Evolutionary conservation across 768 basidiomycete species (phyloP), one percentile per base, ranked within the genome.

Genomic region (Postia placenta): DNA sequence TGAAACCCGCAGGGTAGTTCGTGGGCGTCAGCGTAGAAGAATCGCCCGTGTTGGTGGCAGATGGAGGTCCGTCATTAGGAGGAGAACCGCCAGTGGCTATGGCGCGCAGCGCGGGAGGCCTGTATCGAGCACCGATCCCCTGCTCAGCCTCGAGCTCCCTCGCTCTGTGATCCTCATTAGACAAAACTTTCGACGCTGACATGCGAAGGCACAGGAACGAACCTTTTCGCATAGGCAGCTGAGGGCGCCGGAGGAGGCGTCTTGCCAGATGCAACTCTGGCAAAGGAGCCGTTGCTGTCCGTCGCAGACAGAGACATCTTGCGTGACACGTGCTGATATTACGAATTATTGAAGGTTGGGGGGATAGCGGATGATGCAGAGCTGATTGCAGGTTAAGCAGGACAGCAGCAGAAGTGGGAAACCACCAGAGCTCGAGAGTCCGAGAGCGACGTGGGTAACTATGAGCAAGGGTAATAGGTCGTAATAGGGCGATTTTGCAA

Each of bases 301-400:
- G 78, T 75, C 67, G 87, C 80, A 67, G 88, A 88, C 79, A 91
- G 82, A 75, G 89, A 90, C 89, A 92, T 92, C 87, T 85, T 85
- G 86, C 71, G 69, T 64, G 67, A 73, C 75, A 70, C 71, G 71
- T 72, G 69, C 72, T 72, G 68, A 69, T 80, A 88, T 88, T 90
- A 90, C 76, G 78, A 79, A 91, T 90, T 90, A 90, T 60, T 63
- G 64, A 66, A 68, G 57, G 62, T 67, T 61, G 55, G 58, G 60
- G 54, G 45, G n/a, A 55, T 48, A 51, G 51, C 51, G 47, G 35
- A 50, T 53, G 49, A 33, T 39, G 48, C 59, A 59, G 60, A 56
- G 53, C 54, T 57, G 56, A 53, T 51, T 57, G 60, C 58, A 58
- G 61, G 60, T 53, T 55, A 61, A 59, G 62, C 56, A 62, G 60